These are phyloP conservation scores for Sequoia sempervirens DNA, from an alignment of 75 land plant species.

Conservation along the genomic window DNA sequence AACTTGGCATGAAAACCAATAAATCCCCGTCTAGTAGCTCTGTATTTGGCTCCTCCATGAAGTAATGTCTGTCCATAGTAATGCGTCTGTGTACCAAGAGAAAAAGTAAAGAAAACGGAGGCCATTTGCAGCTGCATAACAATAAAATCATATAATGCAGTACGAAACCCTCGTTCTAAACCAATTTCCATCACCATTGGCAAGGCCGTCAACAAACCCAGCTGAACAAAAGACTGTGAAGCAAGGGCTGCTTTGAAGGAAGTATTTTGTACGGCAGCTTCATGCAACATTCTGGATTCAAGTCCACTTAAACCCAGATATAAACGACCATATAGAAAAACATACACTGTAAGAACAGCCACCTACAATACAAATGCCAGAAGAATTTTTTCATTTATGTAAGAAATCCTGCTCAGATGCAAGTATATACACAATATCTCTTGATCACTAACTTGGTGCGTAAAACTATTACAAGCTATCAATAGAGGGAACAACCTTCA, in stretches of 20 bases:
- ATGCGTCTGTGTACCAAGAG: slow-evolving; percentile 96
- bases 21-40: slow-evolving; percentile 93
- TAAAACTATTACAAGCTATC: neutral
- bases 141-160: slow-evolving; percentile 79
- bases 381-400: neutral
- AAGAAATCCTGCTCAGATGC: neutral
- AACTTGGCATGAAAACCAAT: slow-evolving; percentile 92
- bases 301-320: slow-evolving; percentile 92
- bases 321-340: slow-evolving; percentile 83
- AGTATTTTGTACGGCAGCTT: slow-evolving; percentile 41
- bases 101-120: slow-evolving; percentile 93
- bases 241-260: slow-evolving; percentile 84
- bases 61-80: slow-evolving; percentile 89
- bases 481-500: neutral
- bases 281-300: slow-evolving; percentile 53
- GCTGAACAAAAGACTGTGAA: slow-evolving; percentile 87
- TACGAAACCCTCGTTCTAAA: slow-evolving; percentile 90
- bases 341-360: slow-evolving; percentile 84
- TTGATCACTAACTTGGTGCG: no score
- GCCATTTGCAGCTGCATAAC: slow-evolving; percentile 97
- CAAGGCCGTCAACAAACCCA: slow-evolving; percentile 79
- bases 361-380: slow-evolving; percentile 39
- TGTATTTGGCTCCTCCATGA: slow-evolving; percentile 93
- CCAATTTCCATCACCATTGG: slow-evolving; percentile 99
- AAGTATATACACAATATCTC: neutral